phyloP scores from a whole-genome alignment of 2,329 filamentous ascomycete species.

The Xenosphaeropsis pyriputrescens region DNA sequence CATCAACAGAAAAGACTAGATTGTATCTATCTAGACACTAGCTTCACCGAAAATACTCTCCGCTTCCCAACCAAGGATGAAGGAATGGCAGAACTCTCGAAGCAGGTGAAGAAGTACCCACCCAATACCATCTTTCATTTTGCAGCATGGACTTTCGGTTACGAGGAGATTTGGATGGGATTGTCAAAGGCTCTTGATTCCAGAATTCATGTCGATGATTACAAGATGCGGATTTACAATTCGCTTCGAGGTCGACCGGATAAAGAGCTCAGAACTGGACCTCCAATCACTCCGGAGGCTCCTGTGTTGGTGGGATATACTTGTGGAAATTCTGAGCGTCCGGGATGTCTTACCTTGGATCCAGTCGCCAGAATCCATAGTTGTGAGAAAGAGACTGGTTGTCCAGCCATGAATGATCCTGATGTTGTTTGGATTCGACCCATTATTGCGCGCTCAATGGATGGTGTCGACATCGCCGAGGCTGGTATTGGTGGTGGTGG shows the following conservation, averaged over 20 bases:
- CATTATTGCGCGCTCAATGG: slow-evolving; percentile 48
- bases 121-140: slow-evolving; percentile 68
- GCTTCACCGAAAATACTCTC: slow-evolving; percentile 35
- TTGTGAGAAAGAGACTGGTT: slow-evolving; percentile 62
- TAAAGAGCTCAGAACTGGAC: slow-evolving; percentile 21
- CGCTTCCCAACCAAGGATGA: slow-evolving; percentile 51
- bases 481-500: slow-evolving; percentile 66
- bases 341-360: slow-evolving; percentile 58
- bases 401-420: slow-evolving; percentile 26
- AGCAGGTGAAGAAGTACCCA: slow-evolving; percentile 54
- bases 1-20: slow-evolving; percentile 53
- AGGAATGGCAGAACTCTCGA: slow-evolving; percentile 59
- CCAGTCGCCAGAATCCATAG: slow-evolving; percentile 60
- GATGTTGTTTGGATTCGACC: slow-evolving; percentile 62
- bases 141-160: slow-evolving; percentile 82
- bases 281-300: slow-evolving; percentile 38
- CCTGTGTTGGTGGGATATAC: slow-evolving; percentile 58
- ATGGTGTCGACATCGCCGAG: slow-evolving; percentile 54
- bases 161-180: slow-evolving; percentile 84
- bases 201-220: slow-evolving; percentile 70
- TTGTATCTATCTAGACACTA: slow-evolving; percentile 82
- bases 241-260: slow-evolving; percentile 35
- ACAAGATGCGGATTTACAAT: slow-evolving; percentile 60
- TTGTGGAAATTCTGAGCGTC: slow-evolving; percentile 54
- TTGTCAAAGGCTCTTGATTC: slow-evolving; percentile 56